A percentile compares a stretch with the other conserved stretches of the same genome.
Evolutionary conservation across 2,329 filamentous ascomycete species (phyloP).

Genomic region (Ceratocystis colombiana): DNA sequence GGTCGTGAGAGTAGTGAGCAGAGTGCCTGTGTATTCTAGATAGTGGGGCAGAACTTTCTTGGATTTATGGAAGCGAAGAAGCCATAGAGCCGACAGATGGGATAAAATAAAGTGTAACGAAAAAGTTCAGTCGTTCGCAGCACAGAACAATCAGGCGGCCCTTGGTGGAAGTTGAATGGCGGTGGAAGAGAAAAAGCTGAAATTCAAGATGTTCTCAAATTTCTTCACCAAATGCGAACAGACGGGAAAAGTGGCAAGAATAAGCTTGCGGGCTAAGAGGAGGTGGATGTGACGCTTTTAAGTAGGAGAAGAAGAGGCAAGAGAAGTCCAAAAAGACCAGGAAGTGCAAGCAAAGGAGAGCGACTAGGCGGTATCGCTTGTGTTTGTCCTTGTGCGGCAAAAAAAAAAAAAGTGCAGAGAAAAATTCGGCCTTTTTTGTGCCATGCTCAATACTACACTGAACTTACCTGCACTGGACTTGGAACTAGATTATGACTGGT

Average conservation of each 20-base stretch:
- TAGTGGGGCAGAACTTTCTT: background rate
- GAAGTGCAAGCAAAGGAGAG: background rate
- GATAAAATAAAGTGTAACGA: too few relatives aligned
- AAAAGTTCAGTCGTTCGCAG: too few relatives aligned
- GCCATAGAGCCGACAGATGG: background rate
- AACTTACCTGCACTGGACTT: background rate
- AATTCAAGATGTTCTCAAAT: background rate
- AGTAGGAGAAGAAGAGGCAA: background rate
- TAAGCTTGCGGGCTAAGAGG: too few relatives aligned
- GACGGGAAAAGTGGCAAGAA: background rate
- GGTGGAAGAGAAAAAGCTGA: background rate
- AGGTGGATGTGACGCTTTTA: constrained; percentile 7
- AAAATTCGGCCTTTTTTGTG: constrained; percentile 1
- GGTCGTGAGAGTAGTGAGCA: background rate
- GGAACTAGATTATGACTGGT: too few relatives aligned
- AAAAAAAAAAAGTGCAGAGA: constrained; percentile 5
- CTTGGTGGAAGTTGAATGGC: background rate
- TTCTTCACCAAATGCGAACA: background rate
- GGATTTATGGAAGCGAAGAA: background rate
- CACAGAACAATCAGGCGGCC: too few relatives aligned
- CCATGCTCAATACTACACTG: constrained; percentile 3
- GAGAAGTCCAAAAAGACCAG: background rate
- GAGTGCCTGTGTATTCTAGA: background rate
- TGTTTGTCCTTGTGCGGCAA: background rate
- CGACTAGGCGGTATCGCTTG: constrained; percentile 3